Percentiles rank a stretch among this genome's conserved stretches.
phyloP scores from a whole-genome alignment of 2,329 filamentous ascomycete genomes.

The Parastagonospora nodorum region DNA sequence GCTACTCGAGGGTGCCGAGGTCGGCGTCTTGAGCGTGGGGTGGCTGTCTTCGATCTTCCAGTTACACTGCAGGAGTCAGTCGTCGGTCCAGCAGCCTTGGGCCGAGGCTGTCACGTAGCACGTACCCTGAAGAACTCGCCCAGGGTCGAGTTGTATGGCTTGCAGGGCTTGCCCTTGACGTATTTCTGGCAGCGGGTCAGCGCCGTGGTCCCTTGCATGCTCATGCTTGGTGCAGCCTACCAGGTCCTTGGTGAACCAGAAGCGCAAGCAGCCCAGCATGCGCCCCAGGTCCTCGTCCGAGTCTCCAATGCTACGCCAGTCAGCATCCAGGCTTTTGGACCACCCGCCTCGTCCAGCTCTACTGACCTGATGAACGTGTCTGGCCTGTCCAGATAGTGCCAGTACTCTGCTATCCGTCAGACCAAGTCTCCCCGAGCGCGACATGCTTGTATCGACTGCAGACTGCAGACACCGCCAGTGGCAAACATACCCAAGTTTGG shows the following conservation, averaged over 20 bases:
- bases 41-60: constrained; percentile 88
- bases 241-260: constrained; percentile 99
- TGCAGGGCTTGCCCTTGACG: constrained; percentile 97
- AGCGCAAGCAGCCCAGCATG: constrained; percentile 91
- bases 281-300: constrained; percentile 90
- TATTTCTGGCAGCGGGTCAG: constrained; percentile 71
- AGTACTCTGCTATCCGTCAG: constrained; percentile 72
- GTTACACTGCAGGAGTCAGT: constrained; percentile 69
- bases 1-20: constrained; percentile 49
- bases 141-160: constrained; percentile 96
- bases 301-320: constrained; percentile 70
- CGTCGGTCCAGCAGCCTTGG: too few species aligned
- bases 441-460: neutral
- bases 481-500: constrained; percentile 76
- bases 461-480: neutral
- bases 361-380: constrained; percentile 77
- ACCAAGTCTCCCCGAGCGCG: constrained; percentile 6
- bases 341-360: neutral
- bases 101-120: neutral
- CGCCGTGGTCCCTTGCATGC: constrained; percentile 8
- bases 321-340: constrained; percentile 33
- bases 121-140: constrained; percentile 95
- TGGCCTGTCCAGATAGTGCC: constrained; percentile 95
- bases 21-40: constrained; percentile 59
- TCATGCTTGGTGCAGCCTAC: constrained; percentile 46